Percentiles rank a stretch among this genome's conserved stretches.
These are phyloP conservation scores for Coniella lustricola DNA, from an alignment of 2,329 filamentous ascomycete species.

Conservation along the genomic window DNA sequence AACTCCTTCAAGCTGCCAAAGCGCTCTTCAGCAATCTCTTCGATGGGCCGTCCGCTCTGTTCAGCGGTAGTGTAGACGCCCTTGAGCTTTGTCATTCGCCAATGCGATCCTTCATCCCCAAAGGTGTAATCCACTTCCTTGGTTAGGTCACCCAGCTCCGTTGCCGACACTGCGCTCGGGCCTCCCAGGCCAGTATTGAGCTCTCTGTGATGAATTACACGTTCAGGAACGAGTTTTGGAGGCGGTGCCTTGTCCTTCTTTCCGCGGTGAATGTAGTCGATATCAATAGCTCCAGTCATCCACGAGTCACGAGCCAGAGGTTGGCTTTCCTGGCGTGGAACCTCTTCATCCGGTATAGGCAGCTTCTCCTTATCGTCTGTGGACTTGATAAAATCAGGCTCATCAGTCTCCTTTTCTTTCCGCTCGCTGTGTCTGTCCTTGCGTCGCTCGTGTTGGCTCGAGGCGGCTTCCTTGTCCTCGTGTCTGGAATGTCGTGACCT, in stretches of 20 bases:
- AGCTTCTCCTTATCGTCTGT: slow-evolving; percentile 44
- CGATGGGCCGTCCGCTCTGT: slow-evolving; percentile 62
- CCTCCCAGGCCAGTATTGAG: slow-evolving; percentile 58
- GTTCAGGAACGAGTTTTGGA: slow-evolving; percentile 53
- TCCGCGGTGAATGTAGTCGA: slow-evolving; percentile 71
- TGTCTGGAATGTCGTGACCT: slow-evolving; percentile 29
- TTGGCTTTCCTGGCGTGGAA: slow-evolving; percentile 23
- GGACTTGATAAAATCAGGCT: slow-evolving; percentile 32
- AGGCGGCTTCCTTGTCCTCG: slow-evolving; percentile 31
- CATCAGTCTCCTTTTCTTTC: slow-evolving; percentile 24
- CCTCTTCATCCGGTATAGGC: slow-evolving; percentile 37
- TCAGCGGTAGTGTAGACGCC: slow-evolving; percentile 75
- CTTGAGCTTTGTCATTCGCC: slow-evolving; percentile 94
- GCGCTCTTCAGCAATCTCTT: slow-evolving; percentile 75
- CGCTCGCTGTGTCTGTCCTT: slow-evolving; percentile 15
- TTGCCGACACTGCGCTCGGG: slow-evolving; percentile 30
- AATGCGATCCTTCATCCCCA: slow-evolving; percentile 82
- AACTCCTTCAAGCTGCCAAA: slow-evolving; percentile 79
- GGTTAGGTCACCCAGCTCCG: slow-evolving; percentile 49
- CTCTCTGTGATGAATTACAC: slow-evolving; percentile 72
- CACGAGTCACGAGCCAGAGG: slow-evolving; percentile 70
- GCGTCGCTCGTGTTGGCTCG: slow-evolving; percentile 24
- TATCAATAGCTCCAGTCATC: slow-evolving; percentile 81
- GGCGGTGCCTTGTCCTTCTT: slow-evolving; percentile 48
- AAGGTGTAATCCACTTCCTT: slow-evolving; percentile 72